Evolutionary conservation across 331 rosid species (phyloP), one percentile per base, ranked within the genome.

Genomic region (Prunus yedoensis): DNA sequence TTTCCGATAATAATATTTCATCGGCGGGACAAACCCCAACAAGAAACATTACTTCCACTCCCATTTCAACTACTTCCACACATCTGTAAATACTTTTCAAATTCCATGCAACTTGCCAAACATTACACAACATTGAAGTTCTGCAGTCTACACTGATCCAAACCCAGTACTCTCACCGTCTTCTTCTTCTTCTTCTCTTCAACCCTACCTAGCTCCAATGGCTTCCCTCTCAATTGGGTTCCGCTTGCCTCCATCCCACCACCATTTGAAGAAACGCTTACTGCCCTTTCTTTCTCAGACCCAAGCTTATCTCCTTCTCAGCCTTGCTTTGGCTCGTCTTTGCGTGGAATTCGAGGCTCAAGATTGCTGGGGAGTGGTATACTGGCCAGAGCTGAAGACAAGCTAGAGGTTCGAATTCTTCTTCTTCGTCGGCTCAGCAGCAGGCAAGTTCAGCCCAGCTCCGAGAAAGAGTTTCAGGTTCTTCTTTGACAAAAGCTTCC

Each of bases 311-410:
- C 74, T 51, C 75, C 73, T 52, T 75, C 79, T 50, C 86, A 15
- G 51, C 77, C 80, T 77, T 71, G 84, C 68, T 84, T 77, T 74
- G 85, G 80, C 23, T 80, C 84, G 15, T 79, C 91, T 73, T 70
- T 68, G 53, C 75, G 74, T 77, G 77, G 81, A 81, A 30, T 54
- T 61, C 72, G 83, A 73, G 78, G 75, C 77, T 52, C 86, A 54
- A 85, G 85, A 49, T 84, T 82, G 74, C 92, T 78, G n/a, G 81
- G 90, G 28, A 73, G 75, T 83, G 75, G 63, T 73, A 77, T 90
- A 47, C 80, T 90, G 83, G 91, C 84, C 56, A 87, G 96, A 68
- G 97, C 96, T 43, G 92, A 89, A 81, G 95, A 90, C 27, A 85
- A 87, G 88, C 90, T 23, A 83, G 76, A 83, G 82, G 69, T 16